Conservation (phyloP, 2,329 filamentous ascomycete genomes). For the Trichoderma sp. region DNA sequence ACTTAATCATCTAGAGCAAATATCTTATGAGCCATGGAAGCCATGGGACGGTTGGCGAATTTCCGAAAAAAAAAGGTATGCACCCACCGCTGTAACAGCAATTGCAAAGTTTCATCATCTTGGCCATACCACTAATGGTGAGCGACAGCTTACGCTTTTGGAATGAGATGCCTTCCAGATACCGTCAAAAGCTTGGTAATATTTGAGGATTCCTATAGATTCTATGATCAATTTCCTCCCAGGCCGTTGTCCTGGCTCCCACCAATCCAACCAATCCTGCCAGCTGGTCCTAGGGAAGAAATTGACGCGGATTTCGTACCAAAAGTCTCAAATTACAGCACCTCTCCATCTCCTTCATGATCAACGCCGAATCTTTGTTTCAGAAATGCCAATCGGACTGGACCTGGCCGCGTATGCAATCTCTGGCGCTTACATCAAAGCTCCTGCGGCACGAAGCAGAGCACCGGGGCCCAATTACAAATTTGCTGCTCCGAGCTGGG, state of each 20-base stretch:
- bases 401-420: constrained; percentile 28
- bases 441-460: constrained; percentile 25
- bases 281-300: neutral
- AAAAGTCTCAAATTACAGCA: constrained; percentile 28
- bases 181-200: constrained; percentile 27
- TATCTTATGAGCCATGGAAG: constrained; percentile 36
- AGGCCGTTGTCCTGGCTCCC: too few species aligned
- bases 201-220: constrained; percentile 30
- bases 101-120: constrained; percentile 8
- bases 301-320: neutral
- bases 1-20: constrained; percentile 29
- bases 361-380: constrained; percentile 30
- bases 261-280: too few species aligned
- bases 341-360: constrained; percentile 31
- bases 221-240: constrained; percentile 18
- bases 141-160: constrained; percentile 5
- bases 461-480: constrained; percentile 22
- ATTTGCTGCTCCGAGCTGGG: constrained; percentile 28
- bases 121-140: constrained; percentile 15
- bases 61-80: constrained; percentile 26
- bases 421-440: constrained; percentile 34
- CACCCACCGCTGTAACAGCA: constrained; percentile 24
- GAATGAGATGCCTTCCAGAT: constrained; percentile 24
- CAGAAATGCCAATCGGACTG: neutral
- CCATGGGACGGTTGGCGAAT: constrained; percentile 23